Evolutionary conservation across 139 green algal genomes (phyloP).

Genomic region (Eudorina sp.): DNA sequence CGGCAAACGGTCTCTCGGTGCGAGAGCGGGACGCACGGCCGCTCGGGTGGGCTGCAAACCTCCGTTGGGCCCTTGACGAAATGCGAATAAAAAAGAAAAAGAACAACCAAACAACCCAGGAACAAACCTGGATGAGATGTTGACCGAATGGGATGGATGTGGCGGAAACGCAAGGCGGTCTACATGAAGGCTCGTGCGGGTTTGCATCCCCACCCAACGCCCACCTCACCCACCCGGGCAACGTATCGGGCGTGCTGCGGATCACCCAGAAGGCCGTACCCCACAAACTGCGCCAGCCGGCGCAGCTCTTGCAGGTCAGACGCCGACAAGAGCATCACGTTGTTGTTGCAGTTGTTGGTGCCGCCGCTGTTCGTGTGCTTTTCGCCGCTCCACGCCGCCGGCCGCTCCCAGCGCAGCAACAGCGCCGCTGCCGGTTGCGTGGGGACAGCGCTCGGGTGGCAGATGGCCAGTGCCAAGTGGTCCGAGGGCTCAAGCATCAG

Average conservation of each 20-base stretch:
- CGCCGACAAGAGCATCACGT: background rate
- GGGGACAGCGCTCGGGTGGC: background rate
- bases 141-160: too few species aligned
- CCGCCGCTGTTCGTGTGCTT: constrained; percentile 1
- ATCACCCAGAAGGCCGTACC: constrained; percentile 9
- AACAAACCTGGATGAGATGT: too few species aligned
- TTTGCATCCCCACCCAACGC: too few species aligned
- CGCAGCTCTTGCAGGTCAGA: background rate
- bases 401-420: background rate
- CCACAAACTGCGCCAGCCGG: background rate
- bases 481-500: background rate
- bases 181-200: too few species aligned
- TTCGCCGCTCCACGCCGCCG: background rate
- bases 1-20: too few species aligned
- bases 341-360: too few species aligned
- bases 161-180: too few species aligned
- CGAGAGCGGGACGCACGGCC: too few species aligned
- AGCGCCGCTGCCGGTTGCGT: background rate
- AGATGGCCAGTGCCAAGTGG: background rate
- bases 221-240: background rate
- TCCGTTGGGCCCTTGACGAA: too few species aligned
- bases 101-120: too few species aligned
- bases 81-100: too few species aligned
- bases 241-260: constrained; percentile 3
- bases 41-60: too few species aligned